Base-by-base conservation (phyloP, 2,329 filamentous ascomycete genomes). In the Chaetomium sp. region DNA sequence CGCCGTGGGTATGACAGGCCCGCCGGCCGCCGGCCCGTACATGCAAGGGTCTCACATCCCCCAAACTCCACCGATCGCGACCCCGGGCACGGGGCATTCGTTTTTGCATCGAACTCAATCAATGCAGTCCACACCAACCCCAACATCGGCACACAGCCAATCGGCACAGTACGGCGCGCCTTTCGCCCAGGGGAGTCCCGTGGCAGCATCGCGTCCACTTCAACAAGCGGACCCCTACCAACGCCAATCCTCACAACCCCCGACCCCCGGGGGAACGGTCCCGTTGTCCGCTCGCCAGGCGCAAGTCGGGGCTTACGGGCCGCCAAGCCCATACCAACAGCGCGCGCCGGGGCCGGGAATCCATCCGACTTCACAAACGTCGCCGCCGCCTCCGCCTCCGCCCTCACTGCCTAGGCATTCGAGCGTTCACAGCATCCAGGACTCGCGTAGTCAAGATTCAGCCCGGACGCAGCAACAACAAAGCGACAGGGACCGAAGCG, bases 401-500 rank as follows among this genome's bases (percentile, higher is more conserved):
- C 78, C 72, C 65, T 73, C 74, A 69, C 77, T 78, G 64, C 79
- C 80, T 71, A 76, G 80, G 72, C 75, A 79, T 50, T 75, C 75
- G 31, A 79, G 74, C 65, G 78, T 76, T 60, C 77, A 81, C 62
- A 77, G 77, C 68, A 74, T 77, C 57, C 81, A 83, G 75, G 82
- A 83, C 59, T 77, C 78, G 42, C 74, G 77, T 21, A 72, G 72
- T 23, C 67, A 69, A 50, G 72, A 71, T 7, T 55, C 65, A 13
- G 80, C 80, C 67, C 79, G 79, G 75, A 76, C 84, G 73, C 81
- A 82, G 51, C 79, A 82, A 64, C 83, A 83, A 51, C 81, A 82
- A 57, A 82, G 82, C 68, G 89, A 92, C 62, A 85, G 89, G 71
- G 90, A 91, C 67, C 81, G 84, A 57, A 91, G 88, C 74, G 76